Evolutionary conservation across 1,139 yeast species (phyloP).

Genomic region (Saccharomycopsis hybrid): DNA sequence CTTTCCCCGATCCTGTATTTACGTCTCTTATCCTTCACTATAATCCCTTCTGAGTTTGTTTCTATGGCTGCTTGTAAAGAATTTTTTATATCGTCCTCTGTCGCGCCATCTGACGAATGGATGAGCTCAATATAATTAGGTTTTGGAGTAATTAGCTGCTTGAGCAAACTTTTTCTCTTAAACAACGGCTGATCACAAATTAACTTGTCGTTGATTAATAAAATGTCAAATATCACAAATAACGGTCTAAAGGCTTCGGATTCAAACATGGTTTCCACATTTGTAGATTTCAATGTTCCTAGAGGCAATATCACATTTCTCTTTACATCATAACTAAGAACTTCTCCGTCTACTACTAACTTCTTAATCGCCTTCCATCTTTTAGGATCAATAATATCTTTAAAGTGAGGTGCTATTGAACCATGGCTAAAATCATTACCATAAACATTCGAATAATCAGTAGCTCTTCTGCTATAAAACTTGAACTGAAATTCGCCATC

Average conservation of each 20-base stretch:
- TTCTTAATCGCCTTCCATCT: slow-evolving; percentile 39
- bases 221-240: slow-evolving; percentile 64
- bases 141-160: slow-evolving; percentile 38
- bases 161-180: slow-evolving; percentile 49
- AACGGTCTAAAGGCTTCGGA: slow-evolving; percentile 40
- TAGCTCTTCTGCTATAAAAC: slow-evolving; percentile 63
- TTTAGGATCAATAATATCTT: slow-evolving; percentile 36
- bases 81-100: slow-evolving; percentile 46
- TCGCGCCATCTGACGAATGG: slow-evolving; percentile 37
- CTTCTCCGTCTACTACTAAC: slow-evolving; percentile 79
- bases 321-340: slow-evolving; percentile 78
- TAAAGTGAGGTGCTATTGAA: slow-evolving; percentile 51
- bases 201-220: slow-evolving; percentile 60
- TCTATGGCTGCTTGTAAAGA: slow-evolving; percentile 56
- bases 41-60: slow-evolving; percentile 72
- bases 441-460: slow-evolving; percentile 67
- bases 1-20: slow-evolving; percentile 57
- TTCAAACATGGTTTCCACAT: slow-evolving; percentile 32
- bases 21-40: slow-evolving; percentile 60
- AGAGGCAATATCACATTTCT: slow-evolving; percentile 62
- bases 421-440: slow-evolving; percentile 55
- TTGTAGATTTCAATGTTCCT: slow-evolving; percentile 71
- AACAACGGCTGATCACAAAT: slow-evolving; percentile 48
- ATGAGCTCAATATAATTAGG: slow-evolving; percentile 54
- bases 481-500: slow-evolving; percentile 33